Evolutionary conservation across 2,329 filamentous ascomycete genomes (phyloP).

Genomic region (Verticillium klebahnii): DNA sequence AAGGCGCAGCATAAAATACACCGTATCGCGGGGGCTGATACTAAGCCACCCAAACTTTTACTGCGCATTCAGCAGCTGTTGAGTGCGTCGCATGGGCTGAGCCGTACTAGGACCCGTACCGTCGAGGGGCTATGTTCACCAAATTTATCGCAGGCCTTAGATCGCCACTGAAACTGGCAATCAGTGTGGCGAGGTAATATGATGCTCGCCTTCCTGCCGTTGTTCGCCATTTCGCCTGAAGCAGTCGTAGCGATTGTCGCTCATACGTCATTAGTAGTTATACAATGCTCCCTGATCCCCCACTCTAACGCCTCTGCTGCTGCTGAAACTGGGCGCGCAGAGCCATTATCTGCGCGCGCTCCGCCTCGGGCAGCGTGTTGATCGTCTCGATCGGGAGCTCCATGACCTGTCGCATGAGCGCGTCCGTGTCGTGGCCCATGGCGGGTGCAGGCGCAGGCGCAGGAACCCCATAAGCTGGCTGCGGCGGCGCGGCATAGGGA

Average conservation of each 20-base stretch:
- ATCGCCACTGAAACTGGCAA: neutral
- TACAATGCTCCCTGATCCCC: neutral
- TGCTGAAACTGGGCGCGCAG: conserved; percentile 61
- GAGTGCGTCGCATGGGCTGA: neutral
- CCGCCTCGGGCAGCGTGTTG: conserved; percentile 68
- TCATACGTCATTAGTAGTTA: neutral
- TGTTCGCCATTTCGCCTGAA: neutral
- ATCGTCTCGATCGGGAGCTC: conserved; percentile 76
- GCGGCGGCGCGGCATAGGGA: conserved; percentile 41
- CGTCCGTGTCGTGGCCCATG: conserved; percentile 56
- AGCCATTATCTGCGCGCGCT: conserved; percentile 74
- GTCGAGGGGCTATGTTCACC: neutral
- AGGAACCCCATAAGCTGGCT: conserved; percentile 30
- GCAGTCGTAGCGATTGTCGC: neutral
- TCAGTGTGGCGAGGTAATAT: neutral
- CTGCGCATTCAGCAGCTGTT: neutral
- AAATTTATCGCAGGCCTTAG: neutral
- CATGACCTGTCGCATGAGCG: conserved; percentile 77
- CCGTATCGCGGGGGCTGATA: neutral
- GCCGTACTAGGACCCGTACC: neutral
- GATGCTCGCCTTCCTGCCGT: neutral
- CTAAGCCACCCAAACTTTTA: neutral
- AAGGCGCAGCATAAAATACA: neutral
- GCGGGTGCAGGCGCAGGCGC: conserved; percentile 24
- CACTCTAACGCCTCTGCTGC: conserved; percentile 17